Base-by-base conservation (phyloP, 495 filamentous ascomycete genomes). In the Ramalina peruviana region DNA sequence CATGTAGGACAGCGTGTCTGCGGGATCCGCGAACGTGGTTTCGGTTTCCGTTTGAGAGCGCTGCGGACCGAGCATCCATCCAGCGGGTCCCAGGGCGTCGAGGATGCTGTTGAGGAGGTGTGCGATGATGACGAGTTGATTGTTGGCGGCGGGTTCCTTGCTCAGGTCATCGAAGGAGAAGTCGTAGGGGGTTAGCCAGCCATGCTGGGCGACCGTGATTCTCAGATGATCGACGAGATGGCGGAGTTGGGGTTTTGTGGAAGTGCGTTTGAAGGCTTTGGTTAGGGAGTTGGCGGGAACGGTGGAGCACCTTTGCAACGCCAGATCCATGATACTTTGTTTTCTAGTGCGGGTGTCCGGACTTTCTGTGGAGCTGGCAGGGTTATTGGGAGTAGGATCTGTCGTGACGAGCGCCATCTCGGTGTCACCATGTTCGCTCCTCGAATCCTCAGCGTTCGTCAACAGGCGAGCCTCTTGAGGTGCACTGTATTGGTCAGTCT, bases 41-140 rank as follows among this genome's bases (percentile, higher is more conserved):
- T 20, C 64, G 23, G 73, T 67, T 19, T 71, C 69, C 6, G 68
- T 65, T n/a, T 72, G 55, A 39, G 72, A 63, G 4, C 71, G 63
- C 19, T 20, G 19, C 26, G 74, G 71, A 36, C 78, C 79, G 6
- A 79, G 68, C 46, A 94, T 76, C 85, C 85, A 96, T 26, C 86
- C 86, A 12, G 75, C 81, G 16, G 84, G 72, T 10, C 88, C 87
- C n/a, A 94, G 75, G 10, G 86, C 80, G 66, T 96, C 88, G 10
- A 94, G 71, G 38, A 85, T 80, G 54, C 81, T 79, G 58, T 76
- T 83, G 33, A 94, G 72, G 7, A 93, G 66, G 47, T 80, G 74
- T 27, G 75, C 72, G 49, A 86, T 78, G 38, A 62, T 52, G 36
- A 43, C 48, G n/a, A 73, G 50, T 41, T 68, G 58, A 76, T 70